A percentile compares a stretch with the other conserved stretches of the same genome.
Conservation (phyloP, 2,329 filamentous ascomycete species). For the Didymosphaeria variabile region DNA sequence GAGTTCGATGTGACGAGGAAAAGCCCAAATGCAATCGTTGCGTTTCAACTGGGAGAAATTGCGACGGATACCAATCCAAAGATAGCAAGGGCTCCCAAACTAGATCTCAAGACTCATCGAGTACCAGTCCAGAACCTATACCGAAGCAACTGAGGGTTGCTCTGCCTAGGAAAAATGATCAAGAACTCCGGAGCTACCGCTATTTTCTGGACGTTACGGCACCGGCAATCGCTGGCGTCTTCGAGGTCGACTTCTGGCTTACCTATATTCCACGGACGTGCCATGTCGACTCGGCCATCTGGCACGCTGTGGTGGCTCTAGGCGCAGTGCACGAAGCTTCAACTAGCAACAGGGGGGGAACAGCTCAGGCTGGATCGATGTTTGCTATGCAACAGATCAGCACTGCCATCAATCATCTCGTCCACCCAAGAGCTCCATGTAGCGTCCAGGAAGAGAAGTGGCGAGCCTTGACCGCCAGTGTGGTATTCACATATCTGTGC, state of each 20-base stretch:
- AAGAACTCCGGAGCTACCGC: conserved; percentile 12
- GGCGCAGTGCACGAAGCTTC: conserved; percentile 12
- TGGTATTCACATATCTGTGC: conserved; percentile 8
- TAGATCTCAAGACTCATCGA: neutral
- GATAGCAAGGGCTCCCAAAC: neutral
- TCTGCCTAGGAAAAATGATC: conserved; percentile 8
- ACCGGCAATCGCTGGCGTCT: conserved; percentile 12
- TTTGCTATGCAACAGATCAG: conserved; percentile 14
- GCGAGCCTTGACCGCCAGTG: conserved; percentile 11
- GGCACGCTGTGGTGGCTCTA: conserved; percentile 14
- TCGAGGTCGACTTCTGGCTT: conserved; percentile 12
- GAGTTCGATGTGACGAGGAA: conserved; percentile 12
- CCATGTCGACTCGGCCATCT: conserved; percentile 14
- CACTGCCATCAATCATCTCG: conserved; percentile 10
- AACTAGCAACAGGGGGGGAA: neutral
- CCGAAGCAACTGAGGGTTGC: conserved; percentile 6
- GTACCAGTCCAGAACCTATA: conserved; percentile 1
- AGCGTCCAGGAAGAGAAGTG: conserved; percentile 2
- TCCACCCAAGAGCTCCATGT: conserved; percentile 1
- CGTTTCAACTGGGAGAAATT: conserved; percentile 10
- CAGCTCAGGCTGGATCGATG: neutral
- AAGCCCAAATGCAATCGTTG: conserved; percentile 14
- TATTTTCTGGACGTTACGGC: conserved; percentile 13
- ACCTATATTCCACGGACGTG: conserved; percentile 10
- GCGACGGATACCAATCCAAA: conserved; percentile 9